phyloP scores from a whole-genome alignment of 2,329 filamentous ascomycete species.

The Sporothrix humicola region DNA sequence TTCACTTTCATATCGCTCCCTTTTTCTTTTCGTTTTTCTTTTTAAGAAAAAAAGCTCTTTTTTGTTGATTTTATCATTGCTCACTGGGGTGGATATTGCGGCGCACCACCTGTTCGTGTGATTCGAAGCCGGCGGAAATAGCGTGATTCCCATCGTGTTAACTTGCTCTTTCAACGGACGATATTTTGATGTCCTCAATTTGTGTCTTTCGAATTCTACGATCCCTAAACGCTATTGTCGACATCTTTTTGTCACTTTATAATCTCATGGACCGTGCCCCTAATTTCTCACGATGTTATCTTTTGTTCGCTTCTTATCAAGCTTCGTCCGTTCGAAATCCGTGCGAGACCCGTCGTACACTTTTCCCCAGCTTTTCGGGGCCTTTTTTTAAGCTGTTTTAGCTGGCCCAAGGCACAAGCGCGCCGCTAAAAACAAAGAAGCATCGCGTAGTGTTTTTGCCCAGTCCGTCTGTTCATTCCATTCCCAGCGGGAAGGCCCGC shows the following conservation, averaged over 20 bases:
- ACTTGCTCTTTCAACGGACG: no score
- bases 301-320: neutral
- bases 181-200: neutral
- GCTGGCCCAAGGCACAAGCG: neutral
- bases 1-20: no score
- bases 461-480: no score
- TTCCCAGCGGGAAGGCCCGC: constrained; percentile 3
- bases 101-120: neutral
- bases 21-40: neutral
- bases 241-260: neutral
- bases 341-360: neutral
- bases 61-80: neutral
- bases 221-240: neutral
- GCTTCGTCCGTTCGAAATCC: constrained; percentile 13
- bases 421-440: constrained; percentile 15
- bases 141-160: no score
- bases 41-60: neutral
- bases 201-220: neutral
- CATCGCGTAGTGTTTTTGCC: neutral
- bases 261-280: neutral
- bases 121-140: no score
- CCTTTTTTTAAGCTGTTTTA: no score
- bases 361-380: neutral
- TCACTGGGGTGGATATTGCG: neutral
- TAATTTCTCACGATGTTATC: constrained; percentile 3